A percentile compares a stretch with the other conserved stretches of the same genome.
Conservation (phyloP, 225 moss, liverwort and hornwort genomes). For the Thuidium tamariscinum region DNA sequence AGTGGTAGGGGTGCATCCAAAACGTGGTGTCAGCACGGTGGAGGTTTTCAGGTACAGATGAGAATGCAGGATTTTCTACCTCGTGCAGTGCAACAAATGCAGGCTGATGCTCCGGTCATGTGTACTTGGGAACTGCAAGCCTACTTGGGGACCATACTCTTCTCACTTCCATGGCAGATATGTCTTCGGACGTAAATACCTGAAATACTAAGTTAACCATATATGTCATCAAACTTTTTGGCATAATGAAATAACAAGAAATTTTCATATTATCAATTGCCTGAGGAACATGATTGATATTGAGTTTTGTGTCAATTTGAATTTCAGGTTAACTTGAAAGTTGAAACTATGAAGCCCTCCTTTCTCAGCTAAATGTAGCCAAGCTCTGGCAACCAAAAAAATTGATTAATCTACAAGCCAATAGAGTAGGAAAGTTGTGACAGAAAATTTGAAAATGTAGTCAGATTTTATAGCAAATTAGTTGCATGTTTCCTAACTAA, state of each 20-base stretch:
- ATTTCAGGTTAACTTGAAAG: neutral
- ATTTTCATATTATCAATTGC: neutral
- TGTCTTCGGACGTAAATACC: neutral
- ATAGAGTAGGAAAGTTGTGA: no score
- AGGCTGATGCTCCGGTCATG: neutral
- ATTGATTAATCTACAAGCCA: neutral
- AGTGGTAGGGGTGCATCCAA: neutral
- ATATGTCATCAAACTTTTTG: neutral
- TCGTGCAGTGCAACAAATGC: constrained; percentile 4
- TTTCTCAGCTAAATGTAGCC: no score
- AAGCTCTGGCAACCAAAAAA: neutral
- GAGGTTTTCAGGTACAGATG: neutral
- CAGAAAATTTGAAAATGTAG: neutral
- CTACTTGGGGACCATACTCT: neutral
- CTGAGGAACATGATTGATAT: neutral
- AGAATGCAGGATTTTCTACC: neutral
- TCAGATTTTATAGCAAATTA: neutral
- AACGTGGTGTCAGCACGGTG: neutral
- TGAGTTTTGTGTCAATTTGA: no score
- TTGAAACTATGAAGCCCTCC: neutral
- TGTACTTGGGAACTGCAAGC: constrained; percentile 2
- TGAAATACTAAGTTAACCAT: no score
- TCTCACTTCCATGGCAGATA: neutral
- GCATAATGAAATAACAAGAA: no score
- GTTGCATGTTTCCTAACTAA: neutral